phyloP scores from a whole-genome alignment of 805 yeast species.

The Pichia insulana region DNA sequence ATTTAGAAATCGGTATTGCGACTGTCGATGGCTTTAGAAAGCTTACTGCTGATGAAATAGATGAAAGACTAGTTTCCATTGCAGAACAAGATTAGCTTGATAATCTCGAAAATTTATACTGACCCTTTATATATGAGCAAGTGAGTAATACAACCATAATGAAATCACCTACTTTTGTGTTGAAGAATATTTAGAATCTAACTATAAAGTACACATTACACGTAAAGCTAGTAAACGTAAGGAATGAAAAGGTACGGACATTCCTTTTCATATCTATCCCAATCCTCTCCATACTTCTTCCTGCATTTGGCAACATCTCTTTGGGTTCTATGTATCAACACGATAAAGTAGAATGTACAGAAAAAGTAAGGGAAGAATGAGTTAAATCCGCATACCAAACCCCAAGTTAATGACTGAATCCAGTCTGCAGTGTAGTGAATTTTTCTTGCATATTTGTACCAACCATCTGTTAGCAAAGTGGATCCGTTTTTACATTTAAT shows the following conservation, averaged over 20 bases:
- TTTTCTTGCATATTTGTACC: constrained; percentile 91
- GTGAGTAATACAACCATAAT: no score
- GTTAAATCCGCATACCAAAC: constrained; percentile 75
- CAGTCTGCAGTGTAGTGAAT: constrained; percentile 93
- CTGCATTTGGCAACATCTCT: constrained; percentile 84
- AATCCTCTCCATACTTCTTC: constrained; percentile 86
- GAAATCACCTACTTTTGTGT: no score
- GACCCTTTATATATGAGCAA: no score
- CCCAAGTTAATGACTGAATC: constrained; percentile 85
- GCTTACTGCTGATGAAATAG: constrained; percentile 80
- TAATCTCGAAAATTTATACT: no score
- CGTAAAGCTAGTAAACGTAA: constrained; percentile 39
- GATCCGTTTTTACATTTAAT: constrained; percentile 83
- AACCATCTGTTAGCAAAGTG: constrained; percentile 79
- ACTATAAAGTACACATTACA: neutral
- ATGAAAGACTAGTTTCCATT: constrained; percentile 85
- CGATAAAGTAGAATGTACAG: constrained; percentile 84
- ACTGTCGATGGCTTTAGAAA: constrained; percentile 59
- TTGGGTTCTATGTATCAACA: constrained; percentile 77
- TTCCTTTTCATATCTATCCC: constrained; percentile 76
- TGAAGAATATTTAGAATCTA: no score
- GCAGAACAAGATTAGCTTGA: constrained; percentile 80
- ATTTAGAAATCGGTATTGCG: constrained; percentile 89
- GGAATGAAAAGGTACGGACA: constrained; percentile 94
- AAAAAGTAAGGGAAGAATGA: constrained; percentile 95